Percentiles rank a stretch among this genome's conserved stretches.
Evolutionary conservation across 208 protist species (phyloP).

Genomic region (Leishmania guyanensis): DNA sequence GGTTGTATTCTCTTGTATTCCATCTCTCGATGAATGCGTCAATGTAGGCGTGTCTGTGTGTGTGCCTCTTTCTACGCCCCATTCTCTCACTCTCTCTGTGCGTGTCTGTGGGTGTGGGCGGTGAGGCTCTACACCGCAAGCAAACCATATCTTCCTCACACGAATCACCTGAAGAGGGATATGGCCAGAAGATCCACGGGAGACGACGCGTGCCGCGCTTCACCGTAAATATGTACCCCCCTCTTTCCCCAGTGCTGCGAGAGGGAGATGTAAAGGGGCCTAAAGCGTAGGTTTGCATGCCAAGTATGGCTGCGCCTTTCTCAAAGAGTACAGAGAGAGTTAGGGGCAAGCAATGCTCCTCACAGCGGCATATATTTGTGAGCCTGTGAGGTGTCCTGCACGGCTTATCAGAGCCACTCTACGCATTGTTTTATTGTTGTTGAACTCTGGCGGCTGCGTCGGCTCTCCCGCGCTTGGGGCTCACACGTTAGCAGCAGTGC

Average conservation of each 20-base stretch:
- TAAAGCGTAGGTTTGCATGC: not conserved
- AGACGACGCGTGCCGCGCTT: not conserved
- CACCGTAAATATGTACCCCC: not conserved
- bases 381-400: not conserved
- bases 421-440: not conserved
- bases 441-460: not conserved
- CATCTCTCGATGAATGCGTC: not conserved
- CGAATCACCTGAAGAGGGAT: too few species aligned
- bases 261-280: not conserved
- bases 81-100: not conserved
- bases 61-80: too few species aligned
- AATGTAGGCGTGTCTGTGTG: too few species aligned
- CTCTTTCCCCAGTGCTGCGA: not conserved
- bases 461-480: not conserved
- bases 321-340: not conserved
- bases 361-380: not conserved
- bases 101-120: not conserved
- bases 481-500: not conserved
- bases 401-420: not conserved
- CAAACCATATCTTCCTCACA: not conserved
- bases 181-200: not conserved
- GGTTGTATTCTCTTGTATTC: not conserved
- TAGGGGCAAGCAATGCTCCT: not conserved
- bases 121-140: not conserved
- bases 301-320: not conserved